These are phyloP conservation scores for Wickerhamiella spandovensis DNA, from an alignment of 805 yeast species.

Conservation along the genomic window DNA sequence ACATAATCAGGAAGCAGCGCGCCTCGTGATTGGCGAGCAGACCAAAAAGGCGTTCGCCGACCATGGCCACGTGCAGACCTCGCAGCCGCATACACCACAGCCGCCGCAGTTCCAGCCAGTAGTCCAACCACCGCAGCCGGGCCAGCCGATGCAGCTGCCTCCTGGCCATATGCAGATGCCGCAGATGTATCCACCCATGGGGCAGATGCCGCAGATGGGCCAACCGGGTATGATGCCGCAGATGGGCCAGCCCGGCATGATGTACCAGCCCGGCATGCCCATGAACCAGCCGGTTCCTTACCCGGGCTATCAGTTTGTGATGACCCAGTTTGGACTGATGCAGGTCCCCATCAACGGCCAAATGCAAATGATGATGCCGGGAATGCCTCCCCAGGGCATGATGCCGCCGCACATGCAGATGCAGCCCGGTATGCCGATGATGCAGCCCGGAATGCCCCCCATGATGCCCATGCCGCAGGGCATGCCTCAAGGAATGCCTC, in stretches of 20 bases:
- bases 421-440: not conserved
- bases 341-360: not conserved
- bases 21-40: not conserved
- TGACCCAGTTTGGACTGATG: not conserved
- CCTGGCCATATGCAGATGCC: not conserved
- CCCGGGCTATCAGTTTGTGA: not conserved
- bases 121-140: not conserved
- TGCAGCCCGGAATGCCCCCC: not conserved
- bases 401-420: not conserved
- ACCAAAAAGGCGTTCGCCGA: not conserved
- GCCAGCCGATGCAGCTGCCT: not conserved
- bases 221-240: not conserved
- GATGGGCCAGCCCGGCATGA: not conserved
- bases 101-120: not conserved
- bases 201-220: constrained; percentile 1
- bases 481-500: not conserved
- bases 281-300: not conserved
- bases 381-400: not conserved
- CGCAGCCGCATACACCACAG: not conserved
- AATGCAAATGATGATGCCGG: constrained; percentile 4
- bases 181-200: not conserved
- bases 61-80: too few relatives aligned
- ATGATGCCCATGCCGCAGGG: not conserved
- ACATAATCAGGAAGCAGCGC: not conserved
- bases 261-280: not conserved